Conservation (phyloP, 345 rosid species). For the Aquilaria sinensis region DNA sequence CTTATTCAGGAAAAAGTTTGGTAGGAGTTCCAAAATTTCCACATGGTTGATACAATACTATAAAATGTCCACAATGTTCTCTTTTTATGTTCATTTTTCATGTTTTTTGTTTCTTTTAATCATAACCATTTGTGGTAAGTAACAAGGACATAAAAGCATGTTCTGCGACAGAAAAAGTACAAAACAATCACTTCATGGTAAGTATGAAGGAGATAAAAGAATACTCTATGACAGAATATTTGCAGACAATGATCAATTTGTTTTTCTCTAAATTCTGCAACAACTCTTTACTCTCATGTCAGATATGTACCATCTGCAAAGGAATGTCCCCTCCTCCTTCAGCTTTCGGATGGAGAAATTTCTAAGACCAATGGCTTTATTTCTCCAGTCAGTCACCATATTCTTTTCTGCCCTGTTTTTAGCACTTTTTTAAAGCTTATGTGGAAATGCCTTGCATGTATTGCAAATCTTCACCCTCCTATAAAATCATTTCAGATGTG, state of each 20-base stretch:
- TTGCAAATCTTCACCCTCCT: constrained; percentile 4
- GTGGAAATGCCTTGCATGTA: constrained; percentile 4
- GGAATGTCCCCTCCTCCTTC: constrained; percentile 84
- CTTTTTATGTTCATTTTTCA: no score
- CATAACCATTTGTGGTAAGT: no score
- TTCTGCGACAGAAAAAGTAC: no score
- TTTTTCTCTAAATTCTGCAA: constrained; percentile 8
- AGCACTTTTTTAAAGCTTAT: background rate
- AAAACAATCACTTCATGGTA: no score
- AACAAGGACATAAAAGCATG: no score
- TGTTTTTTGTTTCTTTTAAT: no score
- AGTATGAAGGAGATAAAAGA: no score
- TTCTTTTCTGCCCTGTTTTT: constrained; percentile 9
- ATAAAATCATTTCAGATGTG: constrained; percentile 61
- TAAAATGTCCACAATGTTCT: no score
- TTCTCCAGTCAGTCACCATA: constrained; percentile 71
- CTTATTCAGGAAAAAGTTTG: no score
- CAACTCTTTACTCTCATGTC: constrained; percentile 18
- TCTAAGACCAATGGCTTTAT: constrained; percentile 88
- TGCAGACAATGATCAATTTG: background rate
- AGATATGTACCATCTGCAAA: constrained; percentile 85
- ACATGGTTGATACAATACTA: no score
- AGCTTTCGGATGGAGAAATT: constrained; percentile 77
- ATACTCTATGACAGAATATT: background rate
- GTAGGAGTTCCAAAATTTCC: no score